Evolutionary conservation across 148 eudicot species (phyloP), one percentile per base, ranked within the genome.

Genomic region (Arctostaphylos glauca): DNA sequence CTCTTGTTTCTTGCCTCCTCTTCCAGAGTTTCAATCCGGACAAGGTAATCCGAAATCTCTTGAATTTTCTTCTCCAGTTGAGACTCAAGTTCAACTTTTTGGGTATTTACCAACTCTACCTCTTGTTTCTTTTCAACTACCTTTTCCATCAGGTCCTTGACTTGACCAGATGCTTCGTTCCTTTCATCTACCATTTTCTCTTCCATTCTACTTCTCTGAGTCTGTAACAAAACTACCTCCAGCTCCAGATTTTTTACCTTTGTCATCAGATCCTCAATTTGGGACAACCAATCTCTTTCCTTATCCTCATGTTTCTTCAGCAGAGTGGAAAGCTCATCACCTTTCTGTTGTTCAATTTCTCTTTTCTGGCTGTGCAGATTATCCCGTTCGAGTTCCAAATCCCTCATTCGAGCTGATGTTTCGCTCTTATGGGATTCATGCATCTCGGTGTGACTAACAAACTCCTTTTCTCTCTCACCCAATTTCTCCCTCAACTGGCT

Each of bases 1-100:
- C 72, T 88, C 53, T 82, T 86, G 82, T 81, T 86, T 19, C 85
- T 71, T 53, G 89, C 55, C 84, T 91, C 89, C 77, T 85, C 86
- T 83, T 86, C 83, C 86, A 91, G 77, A 82, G 83, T 88, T 83
- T 88, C 91, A 60, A 91, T 85, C 84, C 90, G 94, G 70, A 83
- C 82, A 80, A 84, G 78, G 82, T 72, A 84, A 49, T 88, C 91
- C 50, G 94, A 87, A 81, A 88, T 86, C 72, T 92, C 97, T 9
- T 77, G 89, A 62, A 73, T 75, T 83, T 83, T 92, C 80, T 88
- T 88, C 84, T 90, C 94, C 52, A 94, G 81, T 67, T 89, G 86
- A 74, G 81, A 80, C 59, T 90, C 92, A 60, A 89, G 78, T 78
- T 93, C 94, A 80, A 80, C 82, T 81, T 89, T 90, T 56, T 89